These are phyloP conservation scores for Lactarius indigo DNA, from an alignment of 768 basidiomycete species.

Conservation along the genomic window DNA sequence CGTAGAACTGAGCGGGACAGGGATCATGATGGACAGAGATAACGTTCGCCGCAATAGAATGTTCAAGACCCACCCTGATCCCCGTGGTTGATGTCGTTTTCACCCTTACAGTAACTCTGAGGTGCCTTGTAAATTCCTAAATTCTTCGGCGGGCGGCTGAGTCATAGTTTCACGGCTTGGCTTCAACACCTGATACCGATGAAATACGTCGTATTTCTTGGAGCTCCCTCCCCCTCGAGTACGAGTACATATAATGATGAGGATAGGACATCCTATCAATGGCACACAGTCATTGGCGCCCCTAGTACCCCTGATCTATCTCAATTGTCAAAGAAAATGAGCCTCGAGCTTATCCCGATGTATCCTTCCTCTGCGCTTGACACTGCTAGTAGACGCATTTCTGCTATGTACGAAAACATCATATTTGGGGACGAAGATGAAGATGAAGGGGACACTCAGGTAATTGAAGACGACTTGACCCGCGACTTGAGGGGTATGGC, in stretches of 20 bases:
- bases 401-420: conserved; percentile 63
- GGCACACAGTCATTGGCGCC: conserved; percentile 49
- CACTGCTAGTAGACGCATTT: conserved; percentile 66
- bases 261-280: conserved; percentile 34
- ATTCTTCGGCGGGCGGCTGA: no score
- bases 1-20: conserved; percentile 29
- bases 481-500: background rate
- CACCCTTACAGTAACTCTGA: background rate
- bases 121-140: no score
- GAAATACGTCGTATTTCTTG: conserved; percentile 51
- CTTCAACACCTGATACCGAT: background rate
- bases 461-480: conserved; percentile 13
- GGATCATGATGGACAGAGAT: conserved; percentile 13
- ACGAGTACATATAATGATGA: conserved; percentile 39
- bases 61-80: conserved; percentile 12
- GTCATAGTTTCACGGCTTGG: background rate
- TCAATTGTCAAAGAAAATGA: conserved; percentile 22
- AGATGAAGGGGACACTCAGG: conserved; percentile 17
- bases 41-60: conserved; percentile 10
- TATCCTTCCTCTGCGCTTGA: conserved; percentile 49
- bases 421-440: conserved; percentile 54
- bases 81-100: background rate
- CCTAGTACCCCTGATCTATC: conserved; percentile 25
- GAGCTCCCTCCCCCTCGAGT: conserved; percentile 39
- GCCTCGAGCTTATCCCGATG: conserved; percentile 20